Evolutionary conservation across 2,329 filamentous ascomycete species (phyloP).

Genomic region (Penicillium sp.): DNA sequence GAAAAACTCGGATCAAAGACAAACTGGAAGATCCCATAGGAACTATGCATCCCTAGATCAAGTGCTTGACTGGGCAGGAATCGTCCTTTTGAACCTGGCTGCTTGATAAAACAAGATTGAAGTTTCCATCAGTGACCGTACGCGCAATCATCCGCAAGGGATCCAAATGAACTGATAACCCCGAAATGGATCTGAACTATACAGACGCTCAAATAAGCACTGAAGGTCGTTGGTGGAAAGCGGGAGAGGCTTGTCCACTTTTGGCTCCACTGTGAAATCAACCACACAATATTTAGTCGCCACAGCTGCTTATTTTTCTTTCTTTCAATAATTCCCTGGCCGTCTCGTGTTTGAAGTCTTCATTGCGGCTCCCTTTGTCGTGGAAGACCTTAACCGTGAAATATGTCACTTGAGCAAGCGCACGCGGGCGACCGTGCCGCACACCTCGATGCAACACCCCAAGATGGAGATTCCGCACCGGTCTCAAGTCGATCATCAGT

Average conservation of each 20-base stretch:
- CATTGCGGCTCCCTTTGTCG: no score
- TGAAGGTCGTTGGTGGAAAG: background rate
- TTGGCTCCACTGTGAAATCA: conserved; percentile 13
- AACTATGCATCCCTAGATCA: conserved; percentile 6
- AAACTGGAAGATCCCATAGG: background rate
- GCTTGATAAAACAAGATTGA: background rate
- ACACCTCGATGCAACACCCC: conserved; percentile 2
- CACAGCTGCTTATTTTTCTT: background rate
- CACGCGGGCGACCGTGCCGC: conserved; percentile 6
- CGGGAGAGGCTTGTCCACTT: conserved; percentile 8
- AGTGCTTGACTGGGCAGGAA: background rate
- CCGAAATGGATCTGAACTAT: conserved; percentile 2
- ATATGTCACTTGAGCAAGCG: conserved; percentile 14
- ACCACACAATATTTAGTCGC: background rate
- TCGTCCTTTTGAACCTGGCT: background rate
- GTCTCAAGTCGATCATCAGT: conserved; percentile 20
- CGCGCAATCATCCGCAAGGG: conserved; percentile 20
- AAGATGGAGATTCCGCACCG: conserved; percentile 13
- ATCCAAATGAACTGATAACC: background rate
- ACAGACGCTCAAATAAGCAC: background rate
- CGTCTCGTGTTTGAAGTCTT: background rate
- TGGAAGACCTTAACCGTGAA: background rate
- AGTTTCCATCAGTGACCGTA: conserved; percentile 1
- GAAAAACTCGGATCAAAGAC: background rate
- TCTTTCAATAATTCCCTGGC: background rate